These are phyloP conservation scores for Thielaviopsis populi DNA, from an alignment of 2,329 filamentous ascomycete genomes.

Conservation along the genomic window DNA sequence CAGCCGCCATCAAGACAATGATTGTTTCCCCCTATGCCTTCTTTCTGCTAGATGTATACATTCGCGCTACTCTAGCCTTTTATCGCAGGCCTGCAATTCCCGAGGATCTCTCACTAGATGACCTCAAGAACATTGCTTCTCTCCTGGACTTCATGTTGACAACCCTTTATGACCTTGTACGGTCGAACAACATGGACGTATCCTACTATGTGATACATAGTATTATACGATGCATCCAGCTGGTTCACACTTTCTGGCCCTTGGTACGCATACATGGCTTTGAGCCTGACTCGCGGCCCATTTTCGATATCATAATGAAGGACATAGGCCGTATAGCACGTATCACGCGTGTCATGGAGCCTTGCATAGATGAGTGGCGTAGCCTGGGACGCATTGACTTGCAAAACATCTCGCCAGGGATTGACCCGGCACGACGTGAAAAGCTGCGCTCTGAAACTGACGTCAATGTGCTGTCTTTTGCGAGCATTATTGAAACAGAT, in stretches of 20 bases:
- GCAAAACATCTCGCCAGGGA: constrained; percentile 19
- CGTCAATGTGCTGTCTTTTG: constrained; percentile 23
- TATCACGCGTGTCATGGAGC: constrained; percentile 1
- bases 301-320: not conserved
- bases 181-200: not conserved
- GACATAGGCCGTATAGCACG: not conserved
- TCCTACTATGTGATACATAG: constrained; percentile 3
- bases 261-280: constrained; percentile 2
- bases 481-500: constrained; percentile 23
- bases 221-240: not conserved
- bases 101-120: not conserved
- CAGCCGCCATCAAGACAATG: constrained; percentile 33
- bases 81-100: not conserved
- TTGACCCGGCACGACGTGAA: constrained; percentile 24
- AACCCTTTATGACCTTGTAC: constrained; percentile 10
- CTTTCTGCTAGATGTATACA: constrained; percentile 37
- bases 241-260: constrained; percentile 5
- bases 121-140: not conserved
- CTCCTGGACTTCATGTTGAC: not conserved
- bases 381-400: constrained; percentile 1
- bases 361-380: not conserved
- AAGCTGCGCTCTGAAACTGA: constrained; percentile 26
- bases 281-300: not conserved
- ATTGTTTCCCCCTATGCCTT: constrained; percentile 27
- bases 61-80: constrained; percentile 28